These are phyloP conservation scores for Ammopiptanthus mongolicus DNA, from an alignment of 306 rosid species.

Conservation along the genomic window DNA sequence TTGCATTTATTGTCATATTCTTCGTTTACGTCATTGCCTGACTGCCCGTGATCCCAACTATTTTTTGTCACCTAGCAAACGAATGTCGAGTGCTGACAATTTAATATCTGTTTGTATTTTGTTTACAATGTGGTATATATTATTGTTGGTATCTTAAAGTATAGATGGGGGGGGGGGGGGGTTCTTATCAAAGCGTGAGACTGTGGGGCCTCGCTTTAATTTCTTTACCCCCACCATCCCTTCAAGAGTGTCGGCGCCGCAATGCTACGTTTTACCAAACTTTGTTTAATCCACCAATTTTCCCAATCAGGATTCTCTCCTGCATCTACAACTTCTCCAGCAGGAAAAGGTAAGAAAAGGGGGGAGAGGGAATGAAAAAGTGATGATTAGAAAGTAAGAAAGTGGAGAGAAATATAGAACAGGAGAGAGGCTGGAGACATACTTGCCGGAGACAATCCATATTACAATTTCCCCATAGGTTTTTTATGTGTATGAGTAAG, in stretches of 20 bases:
- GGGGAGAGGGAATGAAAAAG: too few species aligned
- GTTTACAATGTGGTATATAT: background rate
- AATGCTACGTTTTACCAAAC: background rate
- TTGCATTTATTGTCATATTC: background rate
- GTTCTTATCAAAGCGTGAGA: background rate
- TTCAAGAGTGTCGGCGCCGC: conserved; percentile 25
- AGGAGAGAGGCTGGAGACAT: too few species aligned
- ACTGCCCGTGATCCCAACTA: background rate
- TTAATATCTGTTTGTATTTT: background rate
- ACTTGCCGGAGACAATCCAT: too few species aligned
- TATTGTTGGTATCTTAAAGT: background rate
- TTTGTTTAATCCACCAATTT: background rate
- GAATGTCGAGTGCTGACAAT: background rate
- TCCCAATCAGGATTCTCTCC: too few species aligned
- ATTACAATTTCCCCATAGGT: too few species aligned
- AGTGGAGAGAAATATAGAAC: too few species aligned
- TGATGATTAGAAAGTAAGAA: too few species aligned
- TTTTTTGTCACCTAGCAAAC: background rate
- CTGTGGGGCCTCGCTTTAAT: background rate
- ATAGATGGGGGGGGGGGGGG: background rate
- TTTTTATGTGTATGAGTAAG: too few species aligned
- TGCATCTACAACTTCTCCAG: too few species aligned
- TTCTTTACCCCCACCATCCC: background rate
- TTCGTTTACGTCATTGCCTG: background rate
- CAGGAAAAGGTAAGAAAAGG: too few species aligned